Base-by-base conservation (phyloP, 306 rosid genomes). In the Cucurbita argyrosperma region DNA sequence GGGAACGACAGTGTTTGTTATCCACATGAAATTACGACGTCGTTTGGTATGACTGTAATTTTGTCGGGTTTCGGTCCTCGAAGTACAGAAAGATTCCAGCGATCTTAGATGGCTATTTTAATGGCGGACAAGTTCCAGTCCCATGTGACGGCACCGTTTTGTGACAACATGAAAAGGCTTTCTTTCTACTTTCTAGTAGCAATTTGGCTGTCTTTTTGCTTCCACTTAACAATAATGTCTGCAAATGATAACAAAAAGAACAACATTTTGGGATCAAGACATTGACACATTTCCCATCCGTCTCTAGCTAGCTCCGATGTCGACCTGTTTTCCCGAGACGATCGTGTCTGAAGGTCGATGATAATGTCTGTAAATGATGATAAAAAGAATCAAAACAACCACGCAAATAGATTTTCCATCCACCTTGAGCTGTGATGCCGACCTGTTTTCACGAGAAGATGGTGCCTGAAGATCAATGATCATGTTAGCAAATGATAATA, bases 181-280 rank as follows among this genome's bases (percentile, higher is more conserved):
- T 59, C 42, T 13, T 59, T 58, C n/a, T 18, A 10, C 46, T 66
- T 66, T 39, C 70, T 15, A 62, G 70, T 30, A 66, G 72, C 56
- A 45, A 10, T 15, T 68, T 68, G 73, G 56, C 14, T 46, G 73
- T 68, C 54, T 23, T 46, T 26, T 21, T 46, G 19, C 42, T 69
- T 69, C 43, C 74, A 69, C 74, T 49, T 7, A 51, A 15, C 74
- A 26, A 14, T 69, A 26, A 14, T 69, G 74, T 69, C 74, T 49
- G 26, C 58, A 69, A 49, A 49, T 69, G 42, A 26, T 30, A 15
- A 47, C 35, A 30, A 30, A 30, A 30, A 30, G 35, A 30, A 30
- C 3, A 30, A 30, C 35, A 30, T 30, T 30, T 30, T 30, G 35
- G 35, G 35, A 30, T 30, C 4, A 30, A 30, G 0, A 30, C 35